Evolutionary conservation across 2,329 filamentous ascomycete species (phyloP).

Genomic region (Aspergillus sp.): DNA sequence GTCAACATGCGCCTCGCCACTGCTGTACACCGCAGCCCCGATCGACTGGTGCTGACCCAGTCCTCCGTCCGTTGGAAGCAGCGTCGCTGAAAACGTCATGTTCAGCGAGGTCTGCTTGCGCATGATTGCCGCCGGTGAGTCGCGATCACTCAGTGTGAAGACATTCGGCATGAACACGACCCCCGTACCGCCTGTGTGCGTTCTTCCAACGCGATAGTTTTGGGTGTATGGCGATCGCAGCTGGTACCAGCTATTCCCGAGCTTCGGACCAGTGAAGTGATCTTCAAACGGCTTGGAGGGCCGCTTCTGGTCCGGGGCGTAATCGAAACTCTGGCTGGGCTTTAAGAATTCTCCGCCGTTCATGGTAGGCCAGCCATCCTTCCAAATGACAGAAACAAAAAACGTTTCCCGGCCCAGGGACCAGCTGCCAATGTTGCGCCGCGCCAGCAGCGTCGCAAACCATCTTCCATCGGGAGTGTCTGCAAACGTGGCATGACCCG

Average conservation of each 20-base stretch:
- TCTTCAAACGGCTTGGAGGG: neutral
- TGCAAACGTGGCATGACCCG: constrained; percentile 3
- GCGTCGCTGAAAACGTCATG: constrained; percentile 1
- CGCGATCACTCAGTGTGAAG: constrained; percentile 3
- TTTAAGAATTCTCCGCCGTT: neutral
- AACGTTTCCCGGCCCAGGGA: constrained; percentile 6
- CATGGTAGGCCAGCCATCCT: constrained; percentile 3
- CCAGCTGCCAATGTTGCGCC: neutral
- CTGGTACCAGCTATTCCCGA: constrained; percentile 3
- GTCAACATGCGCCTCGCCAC: neutral
- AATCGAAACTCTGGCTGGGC: neutral
- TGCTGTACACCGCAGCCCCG: constrained; percentile 1
- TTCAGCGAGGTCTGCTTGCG: constrained; percentile 5
- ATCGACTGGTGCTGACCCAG: neutral
- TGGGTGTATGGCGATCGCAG: constrained; percentile 3
- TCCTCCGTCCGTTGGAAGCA: neutral
- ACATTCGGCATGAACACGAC: constrained; percentile 4
- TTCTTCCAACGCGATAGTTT: neutral
- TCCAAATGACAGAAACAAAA: neutral
- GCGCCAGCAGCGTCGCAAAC: constrained; percentile 1
- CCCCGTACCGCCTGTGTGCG: neutral
- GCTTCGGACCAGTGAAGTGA: neutral
- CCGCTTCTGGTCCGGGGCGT: neutral
- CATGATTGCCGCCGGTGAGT: constrained; percentile 2
- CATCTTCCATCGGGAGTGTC: neutral